Base-by-base conservation (phyloP, 2,329 filamentous ascomycete species). In the Curvularia lunata region DNA sequence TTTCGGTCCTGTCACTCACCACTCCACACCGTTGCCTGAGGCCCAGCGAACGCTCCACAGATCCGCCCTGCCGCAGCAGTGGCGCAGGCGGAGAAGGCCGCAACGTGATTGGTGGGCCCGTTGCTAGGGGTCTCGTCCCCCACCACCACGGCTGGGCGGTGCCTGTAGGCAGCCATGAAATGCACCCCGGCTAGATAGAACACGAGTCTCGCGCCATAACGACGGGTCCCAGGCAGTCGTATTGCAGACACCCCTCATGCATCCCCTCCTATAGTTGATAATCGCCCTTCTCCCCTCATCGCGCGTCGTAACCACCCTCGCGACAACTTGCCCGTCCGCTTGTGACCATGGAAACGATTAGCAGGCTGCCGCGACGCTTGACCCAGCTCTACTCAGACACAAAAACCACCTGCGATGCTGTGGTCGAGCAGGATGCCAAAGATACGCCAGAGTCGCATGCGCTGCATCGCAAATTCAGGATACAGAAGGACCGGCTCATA, bases 401-500 rank as follows among this genome's bases (percentile, higher is more conserved):
- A 56, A 93, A 93, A 73, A 89, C 87, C 66, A 91, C 88, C 25
- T 89, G 86, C 72, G 88, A 91, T 74, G 90, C 90, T 64, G 86
- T 91, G 72, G 52, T 83, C 83, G 63, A 87, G 83, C 75, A 86
- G 72, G 68, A 86, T 71, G 68, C 78, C 79, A 84, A 68, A 80
- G 88, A 70, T 83, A 88, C 72, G 46, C 89, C 89, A 23, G 89
- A 91, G 63, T 85, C 91, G 71, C 86, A 88, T 69, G 83, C 85
- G 16, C 80, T 93, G 30, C 88, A 92, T 73, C 87, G 89, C 62
- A 91, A 91, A 74, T 85, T 92, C 63, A 85, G 89, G 62, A 92
- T 92, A 65, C 91, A 93, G 69, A 91, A 91, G 74, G 89, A 92
- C 78, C 84, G 91, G 16, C 81, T 93, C 46, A 87, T 91, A 57